Evolutionary conservation across 2,329 filamentous ascomycete species (phyloP).

Genomic region (Diaporthe vexans): DNA sequence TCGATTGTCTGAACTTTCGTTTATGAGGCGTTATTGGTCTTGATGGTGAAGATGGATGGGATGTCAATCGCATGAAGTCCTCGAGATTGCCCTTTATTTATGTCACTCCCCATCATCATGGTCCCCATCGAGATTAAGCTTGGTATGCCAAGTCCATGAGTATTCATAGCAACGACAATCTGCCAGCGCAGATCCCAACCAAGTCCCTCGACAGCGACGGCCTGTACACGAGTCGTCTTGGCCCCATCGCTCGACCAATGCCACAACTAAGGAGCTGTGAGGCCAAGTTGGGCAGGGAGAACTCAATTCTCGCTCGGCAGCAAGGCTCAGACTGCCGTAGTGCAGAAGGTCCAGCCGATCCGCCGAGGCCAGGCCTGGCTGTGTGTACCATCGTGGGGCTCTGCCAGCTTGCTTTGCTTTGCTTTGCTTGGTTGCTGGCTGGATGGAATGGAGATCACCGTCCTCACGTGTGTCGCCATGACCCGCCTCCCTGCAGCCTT

Average conservation of each 20-base stretch:
- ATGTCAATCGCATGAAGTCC: not conserved
- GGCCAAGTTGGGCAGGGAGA: slow-evolving; percentile 32
- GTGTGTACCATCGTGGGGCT: not conserved
- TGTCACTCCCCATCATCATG: slow-evolving; percentile 9
- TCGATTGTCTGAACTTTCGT: not conserved
- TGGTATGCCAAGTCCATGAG: slow-evolving; percentile 22
- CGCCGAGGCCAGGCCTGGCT: not conserved
- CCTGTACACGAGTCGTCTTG: slow-evolving; percentile 27
- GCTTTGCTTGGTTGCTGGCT: no score
- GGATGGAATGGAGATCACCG: slow-evolving; percentile 17
- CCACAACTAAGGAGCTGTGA: slow-evolving; percentile 18
- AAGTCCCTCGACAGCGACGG: not conserved
- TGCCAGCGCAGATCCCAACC: slow-evolving; percentile 22
- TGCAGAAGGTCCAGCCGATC: slow-evolving; percentile 5
- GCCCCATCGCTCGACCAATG: slow-evolving; percentile 19
- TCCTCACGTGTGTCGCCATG: slow-evolving; percentile 14
- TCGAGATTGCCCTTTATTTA: slow-evolving; percentile 30
- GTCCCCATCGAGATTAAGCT: slow-evolving; percentile 22
- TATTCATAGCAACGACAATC: slow-evolving; percentile 33
- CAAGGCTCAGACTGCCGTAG: slow-evolving; percentile 12
- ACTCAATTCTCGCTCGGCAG: slow-evolving; percentile 30
- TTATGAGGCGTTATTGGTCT: not conserved
- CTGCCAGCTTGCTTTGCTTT: not conserved
- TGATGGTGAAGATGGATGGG: not conserved
- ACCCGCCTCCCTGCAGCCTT: slow-evolving; percentile 28